phyloP scores from a whole-genome alignment of 805 yeast genomes.

The Ogataea neopini region DNA sequence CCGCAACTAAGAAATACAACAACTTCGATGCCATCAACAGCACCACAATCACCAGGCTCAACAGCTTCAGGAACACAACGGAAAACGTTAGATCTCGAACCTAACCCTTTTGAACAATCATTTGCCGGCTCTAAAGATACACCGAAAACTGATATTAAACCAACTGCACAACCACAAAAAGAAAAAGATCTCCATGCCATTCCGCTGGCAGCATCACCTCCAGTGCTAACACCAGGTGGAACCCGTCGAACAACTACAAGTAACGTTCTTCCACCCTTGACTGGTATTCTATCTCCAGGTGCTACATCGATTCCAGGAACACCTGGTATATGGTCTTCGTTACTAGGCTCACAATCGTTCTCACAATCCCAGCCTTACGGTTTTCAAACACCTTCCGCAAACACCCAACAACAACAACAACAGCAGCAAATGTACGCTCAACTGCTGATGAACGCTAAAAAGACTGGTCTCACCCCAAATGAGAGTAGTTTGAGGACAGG shows the following conservation, averaged over 20 bases:
- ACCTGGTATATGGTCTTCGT: slow-evolving; percentile 54
- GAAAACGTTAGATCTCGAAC: slow-evolving; percentile 57
- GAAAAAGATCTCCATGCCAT: slow-evolving; percentile 35
- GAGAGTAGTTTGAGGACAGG: slow-evolving; percentile 74
- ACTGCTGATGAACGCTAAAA: slow-evolving; percentile 32
- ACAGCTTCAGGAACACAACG: slow-evolving; percentile 11
- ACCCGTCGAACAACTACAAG: slow-evolving; percentile 35
- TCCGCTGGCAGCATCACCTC: slow-evolving; percentile 37
- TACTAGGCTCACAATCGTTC: slow-evolving; percentile 40
- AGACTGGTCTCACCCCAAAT: slow-evolving; percentile 73
- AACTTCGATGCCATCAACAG: slow-evolving; percentile 1
- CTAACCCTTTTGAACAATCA: slow-evolving; percentile 92
- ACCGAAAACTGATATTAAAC: not conserved
- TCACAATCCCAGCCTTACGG: slow-evolving; percentile 16
- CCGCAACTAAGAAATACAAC: slow-evolving; percentile 4
- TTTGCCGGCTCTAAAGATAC: slow-evolving; percentile 49
- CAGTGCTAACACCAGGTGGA: slow-evolving; percentile 57
- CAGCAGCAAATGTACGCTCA: slow-evolving; percentile 26
- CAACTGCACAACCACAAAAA: slow-evolving; percentile 16
- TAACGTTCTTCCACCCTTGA: slow-evolving; percentile 48
- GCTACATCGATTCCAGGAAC: slow-evolving; percentile 48
- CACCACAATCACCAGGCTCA: slow-evolving; percentile 13
- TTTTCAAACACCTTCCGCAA: slow-evolving; percentile 12
- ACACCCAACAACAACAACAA: slow-evolving; percentile 11
- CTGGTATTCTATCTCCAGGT: slow-evolving; percentile 46